Base-by-base conservation (phyloP, 352 stramenopile genomes). In the Pythium angustatum region DNA sequence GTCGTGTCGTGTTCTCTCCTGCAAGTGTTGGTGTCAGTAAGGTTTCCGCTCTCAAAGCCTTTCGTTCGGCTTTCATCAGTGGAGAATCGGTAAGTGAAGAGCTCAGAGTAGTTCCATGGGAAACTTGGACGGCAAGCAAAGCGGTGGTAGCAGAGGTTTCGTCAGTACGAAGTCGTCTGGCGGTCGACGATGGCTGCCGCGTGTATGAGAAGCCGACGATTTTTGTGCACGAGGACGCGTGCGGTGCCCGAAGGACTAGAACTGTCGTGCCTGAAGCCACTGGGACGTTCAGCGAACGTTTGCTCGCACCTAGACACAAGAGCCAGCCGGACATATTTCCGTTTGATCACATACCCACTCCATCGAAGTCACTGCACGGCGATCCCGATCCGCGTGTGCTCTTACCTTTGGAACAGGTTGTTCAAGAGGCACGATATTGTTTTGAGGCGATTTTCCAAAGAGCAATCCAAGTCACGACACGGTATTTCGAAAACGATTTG, bases 281-380 rank as follows among this genome's bases (percentile, higher is more conserved):
- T 15, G 65, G 45, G 28, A 65, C 65, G 3, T 27, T 51, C 19
- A 40, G 34, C 8, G 64, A 71, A 34, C 56, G 64, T 10, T 22
- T 57, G 7, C 51, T 71, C 19, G 0, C 26, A 15, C 8, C 51
- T 9, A 45, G 19, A 9, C 19, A 57, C 19, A 44, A 56, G 40
- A 38, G 26, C 11, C 26, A 27, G 5, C 5, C 52, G 6, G 12
- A 24, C 3, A 38, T 54, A 2, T 62, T 56, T 27, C 34, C 30
- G n/a, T 71, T 71, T 27, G 64, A 71, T 43, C 33, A 71, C 36
- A 38, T 66, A 0, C 58, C 64, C 28, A 47, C 49, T 19, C 22
- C 28, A 9, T 40, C 26, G 19, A 40, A 40, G 17, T 11, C 40
- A 22, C 15, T 24, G 21, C 11, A 26, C 17, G 38, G 26, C 33